These are phyloP conservation scores for Stemphylium lycopersici DNA, from an alignment of 2,329 filamentous ascomycete species.

Conservation along the genomic window DNA sequence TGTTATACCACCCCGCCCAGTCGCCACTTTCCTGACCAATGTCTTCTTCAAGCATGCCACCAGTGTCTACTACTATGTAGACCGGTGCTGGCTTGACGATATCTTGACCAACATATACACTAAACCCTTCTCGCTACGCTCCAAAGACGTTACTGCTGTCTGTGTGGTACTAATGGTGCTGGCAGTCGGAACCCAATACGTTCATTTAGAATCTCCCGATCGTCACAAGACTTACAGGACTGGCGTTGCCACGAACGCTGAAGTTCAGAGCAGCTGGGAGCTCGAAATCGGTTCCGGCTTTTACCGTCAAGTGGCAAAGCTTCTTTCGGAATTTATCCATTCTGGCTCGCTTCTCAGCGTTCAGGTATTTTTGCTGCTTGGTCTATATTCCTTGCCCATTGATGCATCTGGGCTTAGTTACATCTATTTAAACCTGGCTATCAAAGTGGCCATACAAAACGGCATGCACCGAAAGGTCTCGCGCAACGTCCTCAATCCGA, in stretches of 20 bases:
- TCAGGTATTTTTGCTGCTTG: conserved; percentile 63
- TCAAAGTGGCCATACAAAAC: conserved; percentile 65
- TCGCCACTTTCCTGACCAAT: conserved; percentile 50
- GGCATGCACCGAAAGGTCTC: conserved; percentile 61
- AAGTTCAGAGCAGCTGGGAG: conserved; percentile 11
- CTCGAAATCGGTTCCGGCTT: conserved; percentile 17
- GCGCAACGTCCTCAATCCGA: conserved; percentile 5
- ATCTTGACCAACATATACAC: conserved; percentile 43
- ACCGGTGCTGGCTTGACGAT: conserved; percentile 50
- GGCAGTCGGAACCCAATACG: conserved; percentile 53
- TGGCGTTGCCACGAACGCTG: background rate
- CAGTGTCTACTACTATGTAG: conserved; percentile 54
- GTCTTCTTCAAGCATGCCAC: conserved; percentile 54
- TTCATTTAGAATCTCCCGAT: conserved; percentile 17
- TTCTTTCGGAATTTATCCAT: conserved; percentile 64
- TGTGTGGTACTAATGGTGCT: conserved; percentile 53
- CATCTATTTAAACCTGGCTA: conserved; percentile 62
- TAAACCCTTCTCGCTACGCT: background rate
- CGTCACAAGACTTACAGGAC: background rate
- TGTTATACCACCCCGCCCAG: conserved; percentile 13
- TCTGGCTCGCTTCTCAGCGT: conserved; percentile 63
- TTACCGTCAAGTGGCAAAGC: conserved; percentile 61
- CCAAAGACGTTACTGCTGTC: conserved; percentile 18
- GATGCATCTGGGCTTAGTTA: conserved; percentile 64
- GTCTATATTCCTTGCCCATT: conserved; percentile 61